These are phyloP conservation scores for Lichtheimia ramosa DNA, from an alignment of 371 early-diverging fungal species.

Conservation along the genomic window DNA sequence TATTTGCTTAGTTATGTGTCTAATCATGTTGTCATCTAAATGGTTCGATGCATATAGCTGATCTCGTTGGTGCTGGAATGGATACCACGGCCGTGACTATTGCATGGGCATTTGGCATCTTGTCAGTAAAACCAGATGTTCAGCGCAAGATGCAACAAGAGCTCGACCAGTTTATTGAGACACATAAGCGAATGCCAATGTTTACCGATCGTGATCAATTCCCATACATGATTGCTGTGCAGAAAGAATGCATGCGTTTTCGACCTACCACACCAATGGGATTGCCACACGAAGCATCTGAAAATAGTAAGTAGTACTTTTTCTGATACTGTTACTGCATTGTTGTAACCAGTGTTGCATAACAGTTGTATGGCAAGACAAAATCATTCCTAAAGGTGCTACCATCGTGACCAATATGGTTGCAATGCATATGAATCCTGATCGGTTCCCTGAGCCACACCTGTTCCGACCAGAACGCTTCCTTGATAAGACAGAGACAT, in stretches of 20 bases:
- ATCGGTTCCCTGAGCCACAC: constrained; percentile 5
- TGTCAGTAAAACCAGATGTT: constrained; percentile 11
- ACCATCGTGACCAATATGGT: constrained; percentile 16
- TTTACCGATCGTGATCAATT: constrained; percentile 18
- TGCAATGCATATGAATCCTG: constrained; percentile 19
- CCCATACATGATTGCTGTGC: constrained; percentile 25
- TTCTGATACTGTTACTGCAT: neutral
- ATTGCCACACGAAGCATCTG: constrained; percentile 26
- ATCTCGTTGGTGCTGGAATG: constrained; percentile 9
- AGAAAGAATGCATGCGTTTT: constrained; percentile 29
- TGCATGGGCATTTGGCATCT: constrained; percentile 13
- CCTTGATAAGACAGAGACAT: constrained; percentile 5
- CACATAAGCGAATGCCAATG: constrained; percentile 15
- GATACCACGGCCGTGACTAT: constrained; percentile 12
- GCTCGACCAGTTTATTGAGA: constrained; percentile 10
- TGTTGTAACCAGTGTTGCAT: no score
- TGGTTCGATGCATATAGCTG: constrained; percentile 1
- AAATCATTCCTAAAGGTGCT: constrained; percentile 33
- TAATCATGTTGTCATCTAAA: neutral
- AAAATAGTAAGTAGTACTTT: constrained; percentile 24
- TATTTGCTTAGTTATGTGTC: neutral
- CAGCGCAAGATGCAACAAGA: constrained; percentile 13
- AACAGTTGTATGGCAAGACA: constrained; percentile 20
- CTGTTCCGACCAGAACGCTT: constrained; percentile 21
- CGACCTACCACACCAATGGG: constrained; percentile 25